Conservation (phyloP, 768 basidiomycete species). For the Russula olivacea region DNA sequence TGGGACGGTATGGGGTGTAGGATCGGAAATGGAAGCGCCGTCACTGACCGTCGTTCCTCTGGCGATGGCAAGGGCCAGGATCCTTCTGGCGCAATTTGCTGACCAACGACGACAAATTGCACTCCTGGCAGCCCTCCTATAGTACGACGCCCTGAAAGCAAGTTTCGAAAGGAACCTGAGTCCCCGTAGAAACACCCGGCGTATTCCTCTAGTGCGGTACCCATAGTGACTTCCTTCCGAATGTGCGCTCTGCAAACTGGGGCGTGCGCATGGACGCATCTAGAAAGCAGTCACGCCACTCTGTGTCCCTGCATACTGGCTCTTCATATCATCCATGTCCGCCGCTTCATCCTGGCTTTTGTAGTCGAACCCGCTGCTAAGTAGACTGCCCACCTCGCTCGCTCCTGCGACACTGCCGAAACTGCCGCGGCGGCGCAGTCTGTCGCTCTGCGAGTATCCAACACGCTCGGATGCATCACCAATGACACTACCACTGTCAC, state of each 20-base stretch:
- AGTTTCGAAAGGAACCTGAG: not conserved
- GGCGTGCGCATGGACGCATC: constrained; percentile 21
- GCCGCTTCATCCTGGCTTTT: constrained; percentile 83
- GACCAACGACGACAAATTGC: not conserved
- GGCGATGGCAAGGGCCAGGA: not conserved
- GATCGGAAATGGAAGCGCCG: not conserved
- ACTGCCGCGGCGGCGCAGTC: constrained; percentile 70
- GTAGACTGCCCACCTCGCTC: constrained; percentile 65
- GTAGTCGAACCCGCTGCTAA: constrained; percentile 66
- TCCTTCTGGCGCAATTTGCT: not conserved
- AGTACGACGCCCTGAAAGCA: constrained; percentile 15
- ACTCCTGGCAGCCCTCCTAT: constrained; percentile 2
- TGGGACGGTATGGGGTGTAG: not conserved
- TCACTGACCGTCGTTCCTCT: not conserved
- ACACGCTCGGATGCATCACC: constrained; percentile 45
- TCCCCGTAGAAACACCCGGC: not conserved
- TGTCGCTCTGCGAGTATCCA: constrained; percentile 87
- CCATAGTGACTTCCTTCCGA: not conserved
- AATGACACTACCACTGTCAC: constrained; percentile 45
- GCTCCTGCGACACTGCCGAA: constrained; percentile 71
- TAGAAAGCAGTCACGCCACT: constrained; percentile 83
- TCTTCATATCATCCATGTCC: constrained; percentile 83
- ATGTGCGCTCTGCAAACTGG: constrained; percentile 5
- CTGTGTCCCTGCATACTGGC: constrained; percentile 82
- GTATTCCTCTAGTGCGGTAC: not conserved